These are phyloP conservation scores for Zygosaccharomyces bisporus DNA, from an alignment of 805 yeast genomes.

Conservation along the genomic window DNA sequence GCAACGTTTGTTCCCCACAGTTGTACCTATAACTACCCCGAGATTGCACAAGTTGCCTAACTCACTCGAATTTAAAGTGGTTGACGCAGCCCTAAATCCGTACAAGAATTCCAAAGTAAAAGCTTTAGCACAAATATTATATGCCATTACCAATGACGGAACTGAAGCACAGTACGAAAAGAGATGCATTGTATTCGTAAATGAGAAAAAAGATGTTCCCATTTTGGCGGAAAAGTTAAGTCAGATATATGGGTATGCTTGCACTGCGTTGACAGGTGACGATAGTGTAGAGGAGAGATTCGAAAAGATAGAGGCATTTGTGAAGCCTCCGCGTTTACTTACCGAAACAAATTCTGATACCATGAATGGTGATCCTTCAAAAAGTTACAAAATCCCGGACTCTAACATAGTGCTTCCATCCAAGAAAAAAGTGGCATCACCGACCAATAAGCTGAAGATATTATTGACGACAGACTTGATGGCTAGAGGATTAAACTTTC, in stretches of 20 bases:
- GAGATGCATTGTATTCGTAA: conserved; percentile 80
- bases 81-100: conserved; percentile 75
- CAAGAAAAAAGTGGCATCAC: background rate
- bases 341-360: conserved; percentile 26
- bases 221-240: conserved; percentile 54
- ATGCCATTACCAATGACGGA: conserved; percentile 79
- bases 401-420: conserved; percentile 34
- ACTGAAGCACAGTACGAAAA: conserved; percentile 74
- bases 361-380: conserved; percentile 4
- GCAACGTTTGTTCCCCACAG: conserved; percentile 57
- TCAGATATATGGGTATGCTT: conserved; percentile 51
- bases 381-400: conserved; percentile 28
- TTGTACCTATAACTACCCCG: conserved; percentile 69
- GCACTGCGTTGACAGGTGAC: conserved; percentile 63
- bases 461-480: conserved; percentile 83
- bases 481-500: conserved; percentile 87
- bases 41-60: conserved; percentile 80
- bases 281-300: conserved; percentile 59
- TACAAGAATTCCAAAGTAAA: conserved; percentile 79
- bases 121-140: conserved; percentile 83
- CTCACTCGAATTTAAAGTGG: conserved; percentile 63
- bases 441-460: conserved; percentile 46
- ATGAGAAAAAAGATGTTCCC: conserved; percentile 60
- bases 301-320: conserved; percentile 54
- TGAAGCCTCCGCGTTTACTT: conserved; percentile 53